These are phyloP conservation scores for Plasmodium knowlesi DNA, from an alignment of 169 alveolate species.

Conservation along the genomic window DNA sequence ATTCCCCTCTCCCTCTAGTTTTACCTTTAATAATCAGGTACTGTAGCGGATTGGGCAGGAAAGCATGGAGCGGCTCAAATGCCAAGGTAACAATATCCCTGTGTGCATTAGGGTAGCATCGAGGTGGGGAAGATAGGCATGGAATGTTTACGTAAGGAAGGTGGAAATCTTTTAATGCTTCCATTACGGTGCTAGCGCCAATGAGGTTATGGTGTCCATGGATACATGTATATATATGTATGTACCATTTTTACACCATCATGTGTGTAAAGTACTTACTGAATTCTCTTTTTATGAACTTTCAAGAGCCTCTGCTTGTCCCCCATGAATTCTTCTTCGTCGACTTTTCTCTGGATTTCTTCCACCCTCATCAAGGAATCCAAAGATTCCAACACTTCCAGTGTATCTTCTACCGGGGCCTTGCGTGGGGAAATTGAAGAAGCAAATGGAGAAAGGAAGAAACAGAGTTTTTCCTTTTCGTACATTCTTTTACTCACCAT, in stretches of 20 bases:
- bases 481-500: background rate
- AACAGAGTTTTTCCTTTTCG: conserved; percentile 64
- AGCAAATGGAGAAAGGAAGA: background rate
- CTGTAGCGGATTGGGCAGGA: conserved; percentile 64
- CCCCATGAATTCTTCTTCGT: conserved; percentile 81
- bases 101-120: background rate
- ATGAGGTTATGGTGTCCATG: background rate
- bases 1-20: conserved; percentile 3
- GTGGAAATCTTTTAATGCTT: background rate
- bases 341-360: conserved; percentile 79
- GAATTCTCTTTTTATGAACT: conserved; percentile 81
- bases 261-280: conserved; percentile 68
- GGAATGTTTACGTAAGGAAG: background rate
- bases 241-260: background rate
- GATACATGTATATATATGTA: background rate
- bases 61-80: conserved; percentile 83
- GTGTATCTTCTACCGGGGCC: conserved; percentile 62
- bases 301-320: conserved; percentile 81
- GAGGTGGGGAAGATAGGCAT: background rate
- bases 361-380: conserved; percentile 86
- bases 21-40: conserved; percentile 75
- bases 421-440: conserved; percentile 16
- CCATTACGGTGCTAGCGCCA: background rate
- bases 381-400: conserved; percentile 24
- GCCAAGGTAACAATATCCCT: conserved; percentile 85